Conservation (phyloP, 1,284 basidiomycete genomes). For the Ceratobasidium papillatum region DNA sequence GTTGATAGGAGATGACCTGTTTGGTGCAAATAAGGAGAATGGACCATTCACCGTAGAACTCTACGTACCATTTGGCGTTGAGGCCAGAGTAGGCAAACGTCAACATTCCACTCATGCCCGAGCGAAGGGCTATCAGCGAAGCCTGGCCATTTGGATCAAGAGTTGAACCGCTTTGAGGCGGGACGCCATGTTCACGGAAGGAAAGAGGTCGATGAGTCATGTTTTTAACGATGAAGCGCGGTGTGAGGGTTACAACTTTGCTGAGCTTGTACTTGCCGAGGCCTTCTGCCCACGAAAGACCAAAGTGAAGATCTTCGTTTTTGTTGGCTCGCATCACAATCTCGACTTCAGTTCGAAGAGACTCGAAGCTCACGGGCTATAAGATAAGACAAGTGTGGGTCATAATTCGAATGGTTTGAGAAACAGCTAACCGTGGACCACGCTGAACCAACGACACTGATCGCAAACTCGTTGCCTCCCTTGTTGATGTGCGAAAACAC, state of each 20-base stretch:
- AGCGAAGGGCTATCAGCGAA: slow-evolving; percentile 75
- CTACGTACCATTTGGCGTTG: slow-evolving; percentile 80
- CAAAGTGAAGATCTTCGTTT: slow-evolving; percentile 83
- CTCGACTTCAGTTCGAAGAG: slow-evolving; percentile 88
- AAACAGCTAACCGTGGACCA: slow-evolving; percentile 81
- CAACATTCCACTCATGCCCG: slow-evolving; percentile 74
- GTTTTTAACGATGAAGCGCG: slow-evolving; percentile 93
- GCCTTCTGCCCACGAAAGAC: slow-evolving; percentile 93
- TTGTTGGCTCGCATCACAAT: slow-evolving; percentile 76
- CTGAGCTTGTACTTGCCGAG: slow-evolving; percentile 96
- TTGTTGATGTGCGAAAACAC: slow-evolving; percentile 90
- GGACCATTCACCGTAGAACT: neutral
- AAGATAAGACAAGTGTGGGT: neutral
- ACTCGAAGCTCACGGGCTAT: slow-evolving; percentile 87
- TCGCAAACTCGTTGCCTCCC: slow-evolving; percentile 83
- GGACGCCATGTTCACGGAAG: slow-evolving; percentile 85
- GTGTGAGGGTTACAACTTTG: slow-evolving; percentile 92
- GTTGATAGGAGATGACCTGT: slow-evolving; percentile 91
- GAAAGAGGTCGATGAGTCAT: slow-evolving; percentile 73
- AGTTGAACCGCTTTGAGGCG: slow-evolving; percentile 70
- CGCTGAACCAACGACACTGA: slow-evolving; percentile 84
- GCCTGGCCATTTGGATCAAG: slow-evolving; percentile 74
- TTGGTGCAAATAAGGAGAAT: neutral
- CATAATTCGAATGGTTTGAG: slow-evolving; percentile 16
- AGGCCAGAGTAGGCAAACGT: slow-evolving; percentile 87